Evolutionary conservation across 2,329 filamentous ascomycete genomes (phyloP).

Genomic region (Talaromyces sp.): DNA sequence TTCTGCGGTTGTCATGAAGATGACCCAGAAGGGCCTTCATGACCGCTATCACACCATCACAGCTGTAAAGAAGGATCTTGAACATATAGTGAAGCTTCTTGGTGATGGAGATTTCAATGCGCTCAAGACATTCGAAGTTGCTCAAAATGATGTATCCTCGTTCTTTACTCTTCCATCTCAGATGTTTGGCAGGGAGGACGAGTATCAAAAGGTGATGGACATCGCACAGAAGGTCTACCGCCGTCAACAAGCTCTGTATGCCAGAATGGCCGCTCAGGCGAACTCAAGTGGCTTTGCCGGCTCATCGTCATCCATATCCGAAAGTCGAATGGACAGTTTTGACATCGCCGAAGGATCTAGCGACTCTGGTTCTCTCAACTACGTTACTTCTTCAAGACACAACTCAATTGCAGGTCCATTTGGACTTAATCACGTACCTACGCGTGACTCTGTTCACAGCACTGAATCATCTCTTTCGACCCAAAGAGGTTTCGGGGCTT

Average conservation of each 20-base stretch:
- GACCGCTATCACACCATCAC: conserved; percentile 89
- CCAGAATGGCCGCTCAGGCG: conserved; percentile 33
- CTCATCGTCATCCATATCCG: conserved; percentile 55
- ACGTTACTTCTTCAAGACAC: conserved; percentile 36
- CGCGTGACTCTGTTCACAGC: conserved; percentile 37
- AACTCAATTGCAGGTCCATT: conserved; percentile 37
- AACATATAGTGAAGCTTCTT: conserved; percentile 70
- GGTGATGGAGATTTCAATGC: conserved; percentile 70
- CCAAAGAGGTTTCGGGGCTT: conserved; percentile 28
- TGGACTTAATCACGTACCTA: conserved; percentile 31
- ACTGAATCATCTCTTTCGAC: conserved; percentile 37
- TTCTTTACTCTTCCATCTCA: conserved; percentile 82
- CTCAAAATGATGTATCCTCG: conserved; percentile 82
- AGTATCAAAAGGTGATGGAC: conserved; percentile 67
- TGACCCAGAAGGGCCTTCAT: conserved; percentile 82
- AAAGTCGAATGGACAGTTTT: conserved; percentile 49
- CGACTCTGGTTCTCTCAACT: conserved; percentile 51
- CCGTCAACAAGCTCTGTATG: conserved; percentile 52
- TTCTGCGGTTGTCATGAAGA: conserved; percentile 81
- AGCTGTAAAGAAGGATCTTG: conserved; percentile 77
- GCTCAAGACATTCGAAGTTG: conserved; percentile 72
- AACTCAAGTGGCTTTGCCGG: conserved; percentile 48
- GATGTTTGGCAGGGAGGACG: conserved; percentile 76
- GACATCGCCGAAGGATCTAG: conserved; percentile 56
- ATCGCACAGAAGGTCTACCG: conserved; percentile 75